Base-by-base conservation (phyloP, 805 yeast genomes). In the Vanderwaltozyma tropicalis region DNA sequence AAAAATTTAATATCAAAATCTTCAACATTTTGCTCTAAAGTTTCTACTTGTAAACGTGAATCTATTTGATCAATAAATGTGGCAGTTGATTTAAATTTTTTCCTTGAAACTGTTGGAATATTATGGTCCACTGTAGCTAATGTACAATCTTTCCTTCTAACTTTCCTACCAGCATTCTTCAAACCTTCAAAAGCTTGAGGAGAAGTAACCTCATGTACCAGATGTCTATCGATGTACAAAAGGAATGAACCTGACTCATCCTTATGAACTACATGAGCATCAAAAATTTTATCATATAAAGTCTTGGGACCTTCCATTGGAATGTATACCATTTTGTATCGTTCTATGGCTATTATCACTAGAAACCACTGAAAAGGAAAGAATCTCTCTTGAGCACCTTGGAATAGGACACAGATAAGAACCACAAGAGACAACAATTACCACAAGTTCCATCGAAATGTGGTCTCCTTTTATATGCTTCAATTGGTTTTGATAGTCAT, bases 111-210 rank as follows among this genome's bases (percentile, higher is more conserved):
- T 12, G 98, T 92, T 49, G 98, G 99, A 49, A 92, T 92, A 63
- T 92, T 92, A 74, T 92, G 96, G 64, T 89, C 96, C 22, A 86
- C 95, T 1, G 97, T 86, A 36, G 95, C 95, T 49, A 88, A 71
- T 38, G 96, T 86, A 67, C 96, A 84, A 63, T 88, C 96, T 21
- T 71, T 68, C 68, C 98, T 78, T 71, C 98, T 81, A 38, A 92
- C 95, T 41, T 62, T 61, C 69, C 99, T 80, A 34, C 81, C 84
- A 13, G 96, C 95, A 54, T 78, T 81, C 46, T 71, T 74, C 52
- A 92, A 73, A 35, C 98, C 98, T 67, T 92, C 98, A 57, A 92
- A 92, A 10, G 98, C 98, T 65, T 92, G 98, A 26, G 99, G 98
- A 21, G 97, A 89, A 2, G 99, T 92, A 37, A 92, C 99, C 67